Evolutionary conservation across 2,329 filamentous ascomycete species (phyloP).

Genomic region (Saccharata proteae): DNA sequence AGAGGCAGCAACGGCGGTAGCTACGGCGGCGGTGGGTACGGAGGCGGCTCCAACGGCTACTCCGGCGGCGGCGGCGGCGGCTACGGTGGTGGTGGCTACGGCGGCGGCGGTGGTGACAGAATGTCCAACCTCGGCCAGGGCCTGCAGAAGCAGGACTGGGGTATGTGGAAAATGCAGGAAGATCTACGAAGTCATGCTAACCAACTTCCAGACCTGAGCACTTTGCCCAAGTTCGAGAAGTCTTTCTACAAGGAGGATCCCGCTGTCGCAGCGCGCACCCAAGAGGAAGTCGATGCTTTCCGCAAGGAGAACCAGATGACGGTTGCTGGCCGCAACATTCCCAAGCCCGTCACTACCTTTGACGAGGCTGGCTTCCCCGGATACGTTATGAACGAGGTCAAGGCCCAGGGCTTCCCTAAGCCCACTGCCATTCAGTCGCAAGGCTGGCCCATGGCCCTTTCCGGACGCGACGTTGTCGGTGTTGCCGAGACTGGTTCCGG

Average conservation of each 20-base stretch:
- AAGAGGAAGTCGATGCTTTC: slow-evolving; percentile 76
- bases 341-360: slow-evolving; percentile 91
- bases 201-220: slow-evolving; percentile 51
- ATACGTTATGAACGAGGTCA: slow-evolving; percentile 97
- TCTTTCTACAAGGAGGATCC: slow-evolving; percentile 97
- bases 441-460: slow-evolving; percentile 98
- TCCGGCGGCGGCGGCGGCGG: slow-evolving; percentile 16
- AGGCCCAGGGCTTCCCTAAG: slow-evolving; percentile 87
- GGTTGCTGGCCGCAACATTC: slow-evolving; percentile 66
- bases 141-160: slow-evolving; percentile 81
- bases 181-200: slow-evolving; percentile 14
- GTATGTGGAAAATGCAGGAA: slow-evolving; percentile 46
- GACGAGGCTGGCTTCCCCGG: slow-evolving; percentile 94
- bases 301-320: slow-evolving; percentile 76
- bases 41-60: slow-evolving; percentile 13
- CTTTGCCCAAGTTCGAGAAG: slow-evolving; percentile 95
- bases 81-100: slow-evolving; percentile 22
- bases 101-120: slow-evolving; percentile 66
- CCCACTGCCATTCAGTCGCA: slow-evolving; percentile 97
- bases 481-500: slow-evolving; percentile 98
- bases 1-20: slow-evolving; percentile 18
- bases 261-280: slow-evolving; percentile 60
- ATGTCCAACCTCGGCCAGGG: slow-evolving; percentile 86
- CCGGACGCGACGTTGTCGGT: slow-evolving; percentile 95
- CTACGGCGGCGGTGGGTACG: slow-evolving; percentile 15